Percentiles rank a stretch among this genome's conserved stretches.
These are phyloP conservation scores for Colletotrichum agaves DNA, from an alignment of 2,329 filamentous ascomycete species.

Conservation along the genomic window DNA sequence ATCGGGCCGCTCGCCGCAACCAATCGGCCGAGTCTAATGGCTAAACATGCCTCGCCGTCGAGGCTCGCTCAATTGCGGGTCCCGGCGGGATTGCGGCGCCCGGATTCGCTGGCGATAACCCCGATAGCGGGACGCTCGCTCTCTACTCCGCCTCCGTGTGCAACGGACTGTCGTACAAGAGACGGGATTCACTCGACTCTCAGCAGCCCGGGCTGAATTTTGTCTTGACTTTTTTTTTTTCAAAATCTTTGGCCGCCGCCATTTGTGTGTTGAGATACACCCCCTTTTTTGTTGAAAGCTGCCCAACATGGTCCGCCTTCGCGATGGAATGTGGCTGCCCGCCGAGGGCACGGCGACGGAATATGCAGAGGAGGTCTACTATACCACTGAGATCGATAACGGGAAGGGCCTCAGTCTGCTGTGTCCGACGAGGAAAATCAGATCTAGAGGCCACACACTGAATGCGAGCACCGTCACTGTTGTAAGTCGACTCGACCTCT, in stretches of 20 bases:
- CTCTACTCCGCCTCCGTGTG: slow-evolving; percentile 21
- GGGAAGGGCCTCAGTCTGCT: slow-evolving; percentile 62
- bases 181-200: slow-evolving; percentile 31
- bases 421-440: slow-evolving; percentile 65
- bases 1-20: slow-evolving; percentile 21
- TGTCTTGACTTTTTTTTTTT: neutral
- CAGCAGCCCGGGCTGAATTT: slow-evolving; percentile 7
- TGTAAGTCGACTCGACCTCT: slow-evolving; percentile 25
- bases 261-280: slow-evolving; percentile 13
- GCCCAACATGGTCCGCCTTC: slow-evolving; percentile 46
- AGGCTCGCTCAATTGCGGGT: slow-evolving; percentile 30
- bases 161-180: slow-evolving; percentile 28
- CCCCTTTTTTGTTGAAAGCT: neutral
- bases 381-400: slow-evolving; percentile 56
- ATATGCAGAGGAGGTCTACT: slow-evolving; percentile 73
- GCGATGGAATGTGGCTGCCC: slow-evolving; percentile 68
- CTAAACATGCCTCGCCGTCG: slow-evolving; percentile 32
- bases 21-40: slow-evolving; percentile 30
- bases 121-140: slow-evolving; percentile 26
- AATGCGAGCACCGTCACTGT: slow-evolving; percentile 64
- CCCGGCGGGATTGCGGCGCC: slow-evolving; percentile 31
- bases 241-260: slow-evolving; percentile 7
- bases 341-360: slow-evolving; percentile 69
- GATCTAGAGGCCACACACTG: slow-evolving; percentile 63
- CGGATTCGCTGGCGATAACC: slow-evolving; percentile 27